Evolutionary conservation across 768 basidiomycete genomes (phyloP).

Genomic region (Nevesoporus exiguus): DNA sequence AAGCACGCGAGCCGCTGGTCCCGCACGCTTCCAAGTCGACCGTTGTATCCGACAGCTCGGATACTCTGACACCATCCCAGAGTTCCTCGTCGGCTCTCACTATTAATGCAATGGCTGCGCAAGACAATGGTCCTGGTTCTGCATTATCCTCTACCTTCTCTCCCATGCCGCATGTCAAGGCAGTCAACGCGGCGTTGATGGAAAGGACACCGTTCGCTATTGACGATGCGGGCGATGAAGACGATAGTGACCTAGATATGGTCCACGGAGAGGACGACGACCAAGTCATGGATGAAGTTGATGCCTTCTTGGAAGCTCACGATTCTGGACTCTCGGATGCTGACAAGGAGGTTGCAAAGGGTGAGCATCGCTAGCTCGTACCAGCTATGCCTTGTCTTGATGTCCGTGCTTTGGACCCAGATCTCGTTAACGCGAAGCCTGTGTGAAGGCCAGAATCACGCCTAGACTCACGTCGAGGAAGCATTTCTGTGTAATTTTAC

Average conservation of each 20-base stretch:
- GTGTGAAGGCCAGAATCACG: slow-evolving; percentile 25
- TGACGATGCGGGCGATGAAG: slow-evolving; percentile 75
- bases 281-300: slow-evolving; percentile 90
- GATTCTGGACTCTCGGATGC: slow-evolving; percentile 81
- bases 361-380: slow-evolving; percentile 36
- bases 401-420: slow-evolving; percentile 27
- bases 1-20: slow-evolving; percentile 82
- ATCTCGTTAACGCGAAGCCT: slow-evolving; percentile 59
- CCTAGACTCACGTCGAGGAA: not conserved
- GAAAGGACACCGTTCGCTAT: slow-evolving; percentile 96
- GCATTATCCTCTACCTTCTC: slow-evolving; percentile 37
- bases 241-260: slow-evolving; percentile 54
- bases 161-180: slow-evolving; percentile 65
- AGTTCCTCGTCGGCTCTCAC: slow-evolving; percentile 50
- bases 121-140: slow-evolving; percentile 24
- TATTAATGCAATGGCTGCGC: slow-evolving; percentile 36
- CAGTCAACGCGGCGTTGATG: slow-evolving; percentile 80
- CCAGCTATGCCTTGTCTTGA: not conserved
- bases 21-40: slow-evolving; percentile 61
- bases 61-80: slow-evolving; percentile 19
- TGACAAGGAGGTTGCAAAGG: slow-evolving; percentile 74
- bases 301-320: slow-evolving; percentile 93
- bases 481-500: slow-evolving; percentile 15
- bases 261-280: slow-evolving; percentile 63
- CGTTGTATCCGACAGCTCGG: slow-evolving; percentile 37